A percentile compares a stretch with the other conserved stretches of the same genome.
phyloP scores from a whole-genome alignment of 352 stramenopile genomes.

The Globisporangium solare region DNA sequence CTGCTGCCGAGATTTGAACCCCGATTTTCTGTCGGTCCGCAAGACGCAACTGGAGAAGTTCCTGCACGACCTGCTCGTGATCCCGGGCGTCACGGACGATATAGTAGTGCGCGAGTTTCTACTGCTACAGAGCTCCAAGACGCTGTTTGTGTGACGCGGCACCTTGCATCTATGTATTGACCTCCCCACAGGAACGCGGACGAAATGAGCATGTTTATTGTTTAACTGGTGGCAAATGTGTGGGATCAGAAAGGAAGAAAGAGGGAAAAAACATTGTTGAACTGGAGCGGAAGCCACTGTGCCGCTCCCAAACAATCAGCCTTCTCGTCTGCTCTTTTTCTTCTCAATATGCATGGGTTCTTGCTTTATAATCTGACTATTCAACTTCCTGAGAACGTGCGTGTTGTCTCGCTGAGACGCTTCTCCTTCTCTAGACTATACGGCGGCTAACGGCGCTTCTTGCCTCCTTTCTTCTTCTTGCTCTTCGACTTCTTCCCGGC shows the following conservation, averaged over 20 bases:
- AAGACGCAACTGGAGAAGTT: conserved; percentile 50
- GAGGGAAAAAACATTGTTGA: conserved; percentile 24
- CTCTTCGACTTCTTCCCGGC: conserved; percentile 39
- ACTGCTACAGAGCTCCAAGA: conserved; percentile 47
- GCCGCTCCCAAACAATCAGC: background rate
- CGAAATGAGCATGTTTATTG: too few relatives aligned
- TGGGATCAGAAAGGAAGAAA: conserved; percentile 6
- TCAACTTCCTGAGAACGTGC: background rate
- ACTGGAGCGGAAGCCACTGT: background rate
- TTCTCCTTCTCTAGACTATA: background rate
- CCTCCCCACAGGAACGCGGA: background rate
- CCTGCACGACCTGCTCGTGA: conserved; percentile 56
- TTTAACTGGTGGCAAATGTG: too few relatives aligned
- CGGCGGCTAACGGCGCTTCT: conserved; percentile 36
- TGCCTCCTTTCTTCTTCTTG: conserved; percentile 58
- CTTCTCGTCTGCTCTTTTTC: background rate
- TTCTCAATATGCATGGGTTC: background rate
- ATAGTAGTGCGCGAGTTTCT: conserved; percentile 55
- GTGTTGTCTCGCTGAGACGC: background rate
- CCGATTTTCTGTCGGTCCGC: conserved; percentile 53
- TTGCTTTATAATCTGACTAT: conserved; percentile 2
- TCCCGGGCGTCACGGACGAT: conserved; percentile 55
- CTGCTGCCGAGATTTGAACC: conserved; percentile 70
- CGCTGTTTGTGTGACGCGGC: conserved; percentile 45
- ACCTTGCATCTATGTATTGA: conserved; percentile 6